Conservation (phyloP, 2,329 filamentous ascomycete genomes). For the Rhynchosporium agropyri region DNA sequence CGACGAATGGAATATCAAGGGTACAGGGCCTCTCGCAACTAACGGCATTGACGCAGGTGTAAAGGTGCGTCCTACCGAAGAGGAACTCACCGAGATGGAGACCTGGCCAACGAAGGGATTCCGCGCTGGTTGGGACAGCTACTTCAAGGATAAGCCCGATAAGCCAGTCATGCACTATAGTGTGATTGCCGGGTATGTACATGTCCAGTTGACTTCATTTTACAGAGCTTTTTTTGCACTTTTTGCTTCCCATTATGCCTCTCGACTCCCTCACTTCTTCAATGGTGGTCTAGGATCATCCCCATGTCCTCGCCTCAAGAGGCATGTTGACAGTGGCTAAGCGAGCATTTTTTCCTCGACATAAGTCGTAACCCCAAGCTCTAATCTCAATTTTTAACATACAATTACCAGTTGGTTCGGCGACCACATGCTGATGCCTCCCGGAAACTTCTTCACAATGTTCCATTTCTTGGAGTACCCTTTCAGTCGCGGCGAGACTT, state of each 20-base stretch:
- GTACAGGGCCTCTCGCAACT: constrained; percentile 58
- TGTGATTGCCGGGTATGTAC: constrained; percentile 64
- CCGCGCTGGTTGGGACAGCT: constrained; percentile 74
- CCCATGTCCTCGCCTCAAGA: too few species aligned
- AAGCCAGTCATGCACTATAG: constrained; percentile 88
- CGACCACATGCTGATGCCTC: constrained; percentile 61
- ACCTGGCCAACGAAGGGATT: constrained; percentile 74
- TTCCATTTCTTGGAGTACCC: constrained; percentile 62
- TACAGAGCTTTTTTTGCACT: neutral
- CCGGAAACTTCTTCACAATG: constrained; percentile 55
- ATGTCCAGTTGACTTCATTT: neutral
- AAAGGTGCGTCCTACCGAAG: constrained; percentile 59
- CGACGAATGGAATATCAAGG: constrained; percentile 77
- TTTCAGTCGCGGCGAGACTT: constrained; percentile 61
- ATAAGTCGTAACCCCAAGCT: too few species aligned
- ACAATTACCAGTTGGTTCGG: constrained; percentile 51
- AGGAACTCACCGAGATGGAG: constrained; percentile 57
- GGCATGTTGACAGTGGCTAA: too few species aligned
- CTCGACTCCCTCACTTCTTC: too few species aligned
- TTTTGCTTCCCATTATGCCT: neutral
- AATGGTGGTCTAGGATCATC: too few species aligned
- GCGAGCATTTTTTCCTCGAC: too few species aligned
- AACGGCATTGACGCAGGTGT: constrained; percentile 50
- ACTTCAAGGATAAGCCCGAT: constrained; percentile 83
- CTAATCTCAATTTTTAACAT: neutral